Conservation (phyloP, 1,284 basidiomycete species). For the Naganishia sp. region DNA sequence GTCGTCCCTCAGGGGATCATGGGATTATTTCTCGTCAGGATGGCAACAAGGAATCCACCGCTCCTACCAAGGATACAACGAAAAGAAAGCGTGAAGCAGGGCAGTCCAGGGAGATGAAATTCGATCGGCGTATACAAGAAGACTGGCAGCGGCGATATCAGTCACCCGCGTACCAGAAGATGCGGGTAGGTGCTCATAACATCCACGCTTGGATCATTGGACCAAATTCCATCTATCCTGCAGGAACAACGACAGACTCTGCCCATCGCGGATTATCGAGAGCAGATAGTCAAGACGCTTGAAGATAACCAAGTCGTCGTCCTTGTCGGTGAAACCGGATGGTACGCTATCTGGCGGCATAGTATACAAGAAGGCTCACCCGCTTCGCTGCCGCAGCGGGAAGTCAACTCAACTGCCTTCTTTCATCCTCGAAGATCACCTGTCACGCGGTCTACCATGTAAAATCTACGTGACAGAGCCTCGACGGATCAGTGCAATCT, state of each 20-base stretch:
- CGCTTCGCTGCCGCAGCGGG: constrained; percentile 61
- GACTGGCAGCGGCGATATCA: constrained; percentile 65
- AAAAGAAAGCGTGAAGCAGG: background rate
- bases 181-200: constrained; percentile 33
- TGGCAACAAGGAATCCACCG: background rate
- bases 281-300: constrained; percentile 71
- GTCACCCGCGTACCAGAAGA: constrained; percentile 74
- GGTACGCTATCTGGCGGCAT: constrained; percentile 57
- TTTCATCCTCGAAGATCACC: constrained; percentile 89
- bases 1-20: background rate
- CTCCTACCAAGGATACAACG: background rate
- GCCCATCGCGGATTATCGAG: constrained; percentile 84
- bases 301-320: constrained; percentile 84
- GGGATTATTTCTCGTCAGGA: background rate
- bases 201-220: background rate
- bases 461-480: constrained; percentile 97
- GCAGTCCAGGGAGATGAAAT: constrained; percentile 20
- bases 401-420: constrained; percentile 97
- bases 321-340: constrained; percentile 96
- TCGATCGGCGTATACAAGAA: constrained; percentile 56
- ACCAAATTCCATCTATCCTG: background rate
- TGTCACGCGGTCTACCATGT: constrained; percentile 78
- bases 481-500: constrained; percentile 93
- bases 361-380: constrained; percentile 9
- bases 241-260: constrained; percentile 71